Evolutionary conservation across 495 filamentous ascomycete genomes (phyloP).

Genomic region (Venustampulla echinocandica): DNA sequence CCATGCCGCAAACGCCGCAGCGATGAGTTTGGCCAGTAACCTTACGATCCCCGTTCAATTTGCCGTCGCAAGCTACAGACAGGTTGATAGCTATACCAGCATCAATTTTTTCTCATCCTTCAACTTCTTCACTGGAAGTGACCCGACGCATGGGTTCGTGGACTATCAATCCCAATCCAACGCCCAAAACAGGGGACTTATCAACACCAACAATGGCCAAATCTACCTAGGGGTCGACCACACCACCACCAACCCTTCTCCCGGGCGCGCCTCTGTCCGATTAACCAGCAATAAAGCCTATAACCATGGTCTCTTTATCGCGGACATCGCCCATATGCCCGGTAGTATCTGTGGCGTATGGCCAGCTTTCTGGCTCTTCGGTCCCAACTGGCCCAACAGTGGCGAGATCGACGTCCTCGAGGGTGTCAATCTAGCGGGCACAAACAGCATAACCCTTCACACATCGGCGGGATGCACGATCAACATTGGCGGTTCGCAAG

Average conservation of each 20-base stretch:
- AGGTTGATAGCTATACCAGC: conserved; percentile 12
- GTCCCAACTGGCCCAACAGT: conserved; percentile 64
- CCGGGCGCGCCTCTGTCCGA: conserved; percentile 60
- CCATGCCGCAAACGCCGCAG: not conserved
- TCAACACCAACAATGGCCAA: conserved; percentile 39
- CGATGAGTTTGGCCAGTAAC: not conserved
- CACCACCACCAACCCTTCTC: conserved; percentile 17
- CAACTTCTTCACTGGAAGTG: conserved; percentile 41
- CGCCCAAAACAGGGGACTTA: conserved; percentile 34
- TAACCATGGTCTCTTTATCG: conserved; percentile 61
- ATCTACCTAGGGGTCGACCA: conserved; percentile 51
- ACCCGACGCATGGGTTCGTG: conserved; percentile 66
- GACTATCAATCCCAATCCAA: conserved; percentile 36
- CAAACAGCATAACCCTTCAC: conserved; percentile 69
- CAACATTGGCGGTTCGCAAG: conserved; percentile 35
- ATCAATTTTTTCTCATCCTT: conserved; percentile 47
- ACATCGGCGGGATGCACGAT: conserved; percentile 52
- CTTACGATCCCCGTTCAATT: not conserved
- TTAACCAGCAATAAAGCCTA: conserved; percentile 60
- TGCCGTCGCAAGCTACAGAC: conserved; percentile 13
- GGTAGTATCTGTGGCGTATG: conserved; percentile 32
- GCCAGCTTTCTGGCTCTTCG: conserved; percentile 39
- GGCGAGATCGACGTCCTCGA: conserved; percentile 94
- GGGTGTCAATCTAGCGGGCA: conserved; percentile 60
- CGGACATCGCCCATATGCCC: conserved; percentile 73